These are phyloP conservation scores for Phytophthora multivora DNA, from an alignment of 352 stramenopile genomes.

Conservation along the genomic window DNA sequence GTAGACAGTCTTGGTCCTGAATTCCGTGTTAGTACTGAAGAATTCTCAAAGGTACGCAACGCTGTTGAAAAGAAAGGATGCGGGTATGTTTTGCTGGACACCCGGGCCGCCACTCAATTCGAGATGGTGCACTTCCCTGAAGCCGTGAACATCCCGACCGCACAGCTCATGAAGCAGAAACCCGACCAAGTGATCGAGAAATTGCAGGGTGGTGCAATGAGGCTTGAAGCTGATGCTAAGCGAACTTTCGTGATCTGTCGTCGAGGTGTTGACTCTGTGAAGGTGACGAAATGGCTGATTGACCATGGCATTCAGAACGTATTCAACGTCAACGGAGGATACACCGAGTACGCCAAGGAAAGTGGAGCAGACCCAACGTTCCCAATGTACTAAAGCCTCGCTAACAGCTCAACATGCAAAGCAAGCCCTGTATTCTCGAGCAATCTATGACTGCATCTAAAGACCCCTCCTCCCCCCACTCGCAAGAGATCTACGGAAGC, in stretches of 20 bases:
- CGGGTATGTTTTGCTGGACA: slow-evolving; percentile 67
- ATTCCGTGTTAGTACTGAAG: slow-evolving; percentile 41
- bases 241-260: slow-evolving; percentile 73
- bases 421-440: slow-evolving; percentile 26
- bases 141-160: slow-evolving; percentile 68
- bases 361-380: slow-evolving; percentile 51
- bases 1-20: slow-evolving; percentile 25
- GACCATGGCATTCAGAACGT: slow-evolving; percentile 44
- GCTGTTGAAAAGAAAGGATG: neutral
- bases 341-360: slow-evolving; percentile 60
- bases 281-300: slow-evolving; percentile 64
- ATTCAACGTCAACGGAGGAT: slow-evolving; percentile 74
- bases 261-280: slow-evolving; percentile 76
- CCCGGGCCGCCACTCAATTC: slow-evolving; percentile 59
- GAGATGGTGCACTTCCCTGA: slow-evolving; percentile 80
- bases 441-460: slow-evolving; percentile 19
- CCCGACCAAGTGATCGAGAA: slow-evolving; percentile 14
- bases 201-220: slow-evolving; percentile 13
- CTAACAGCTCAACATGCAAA: neutral
- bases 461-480: slow-evolving; percentile 1
- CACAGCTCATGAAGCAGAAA: slow-evolving; percentile 43
- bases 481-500: slow-evolving; percentile 13
- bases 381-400: slow-evolving; percentile 67
- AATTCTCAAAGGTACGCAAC: slow-evolving; percentile 46
- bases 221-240: neutral